Percentiles rank a stretch among this genome's conserved stretches.
Evolutionary conservation across 306 rosid species (phyloP).

Genomic region (Vicia villosa): DNA sequence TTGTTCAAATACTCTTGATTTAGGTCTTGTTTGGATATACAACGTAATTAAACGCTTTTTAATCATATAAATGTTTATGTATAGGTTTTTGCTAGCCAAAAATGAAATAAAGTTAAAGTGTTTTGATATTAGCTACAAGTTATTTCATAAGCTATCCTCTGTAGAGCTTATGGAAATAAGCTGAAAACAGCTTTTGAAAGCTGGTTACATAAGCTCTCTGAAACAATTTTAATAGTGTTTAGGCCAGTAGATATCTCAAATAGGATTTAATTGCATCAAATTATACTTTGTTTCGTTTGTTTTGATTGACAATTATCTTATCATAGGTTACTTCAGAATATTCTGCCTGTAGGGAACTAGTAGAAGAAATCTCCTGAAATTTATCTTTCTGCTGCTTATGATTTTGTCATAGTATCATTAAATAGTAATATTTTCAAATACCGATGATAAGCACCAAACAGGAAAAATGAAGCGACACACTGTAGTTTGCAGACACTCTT

Average conservation of each 20-base stretch:
- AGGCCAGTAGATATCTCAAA: background rate
- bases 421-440: background rate
- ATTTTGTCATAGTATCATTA: background rate
- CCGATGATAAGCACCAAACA: background rate
- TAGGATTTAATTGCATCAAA: conserved; percentile 1
- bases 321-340: background rate
- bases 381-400: background rate
- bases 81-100: background rate
- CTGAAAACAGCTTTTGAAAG: background rate
- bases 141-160: background rate
- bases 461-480: background rate
- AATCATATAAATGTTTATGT: background rate
- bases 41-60: background rate
- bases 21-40: background rate
- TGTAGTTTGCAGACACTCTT: conserved; percentile 20
- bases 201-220: background rate
- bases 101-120: background rate
- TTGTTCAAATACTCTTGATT: background rate
- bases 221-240: background rate
- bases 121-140: background rate
- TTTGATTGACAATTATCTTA: conserved; percentile 1
- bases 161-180: background rate
- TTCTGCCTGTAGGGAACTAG: background rate
- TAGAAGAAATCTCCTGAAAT: background rate
- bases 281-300: background rate